Percentiles rank a stretch among this genome's conserved stretches.
Conservation (phyloP, 2,329 filamentous ascomycete species). For the Stagonosporopsis vannaccii region DNA sequence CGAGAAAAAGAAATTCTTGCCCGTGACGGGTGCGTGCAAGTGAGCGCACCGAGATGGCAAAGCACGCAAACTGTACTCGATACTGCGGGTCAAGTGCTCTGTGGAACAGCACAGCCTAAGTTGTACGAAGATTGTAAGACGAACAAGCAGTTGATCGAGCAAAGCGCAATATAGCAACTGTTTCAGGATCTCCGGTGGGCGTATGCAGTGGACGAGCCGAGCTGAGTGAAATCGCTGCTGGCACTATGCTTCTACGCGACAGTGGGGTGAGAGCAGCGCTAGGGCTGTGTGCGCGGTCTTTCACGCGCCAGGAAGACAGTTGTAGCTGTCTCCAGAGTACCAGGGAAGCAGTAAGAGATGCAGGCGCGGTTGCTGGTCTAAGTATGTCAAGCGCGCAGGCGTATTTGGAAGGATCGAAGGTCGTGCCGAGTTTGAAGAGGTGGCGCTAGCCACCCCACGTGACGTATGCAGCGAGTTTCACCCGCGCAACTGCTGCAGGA, state of each 20-base stretch:
- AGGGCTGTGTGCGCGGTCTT: slow-evolving; percentile 24
- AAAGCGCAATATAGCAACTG: slow-evolving; percentile 28
- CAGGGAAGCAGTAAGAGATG: slow-evolving; percentile 30
- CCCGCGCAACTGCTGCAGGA: not conserved
- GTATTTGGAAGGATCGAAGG: slow-evolving; percentile 22
- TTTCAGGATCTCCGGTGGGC: slow-evolving; percentile 20
- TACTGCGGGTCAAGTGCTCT: slow-evolving; percentile 33
- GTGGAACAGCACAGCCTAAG: slow-evolving; percentile 37
- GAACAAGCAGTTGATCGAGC: slow-evolving; percentile 31
- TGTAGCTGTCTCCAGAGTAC: slow-evolving; percentile 29
- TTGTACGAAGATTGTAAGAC: slow-evolving; percentile 34
- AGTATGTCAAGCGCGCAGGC: slow-evolving; percentile 31
- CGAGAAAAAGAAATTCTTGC: slow-evolving; percentile 24
- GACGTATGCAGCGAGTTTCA: slow-evolving; percentile 14
- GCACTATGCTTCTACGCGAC: slow-evolving; percentile 35
- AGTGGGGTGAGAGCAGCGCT: slow-evolving; percentile 24
- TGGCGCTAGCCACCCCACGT: slow-evolving; percentile 20
- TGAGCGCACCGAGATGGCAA: slow-evolving; percentile 31
- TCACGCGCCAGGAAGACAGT: slow-evolving; percentile 25
- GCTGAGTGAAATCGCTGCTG: slow-evolving; percentile 28
- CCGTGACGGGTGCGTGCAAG: slow-evolving; percentile 14
- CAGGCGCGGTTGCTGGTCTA: slow-evolving; percentile 24
- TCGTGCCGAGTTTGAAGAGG: slow-evolving; percentile 20
- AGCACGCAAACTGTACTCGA: slow-evolving; percentile 37
- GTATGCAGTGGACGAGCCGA: slow-evolving; percentile 30